phyloP scores from a whole-genome alignment of 352 stramenopile species.

The Phytophthora pseudosyringae region DNA sequence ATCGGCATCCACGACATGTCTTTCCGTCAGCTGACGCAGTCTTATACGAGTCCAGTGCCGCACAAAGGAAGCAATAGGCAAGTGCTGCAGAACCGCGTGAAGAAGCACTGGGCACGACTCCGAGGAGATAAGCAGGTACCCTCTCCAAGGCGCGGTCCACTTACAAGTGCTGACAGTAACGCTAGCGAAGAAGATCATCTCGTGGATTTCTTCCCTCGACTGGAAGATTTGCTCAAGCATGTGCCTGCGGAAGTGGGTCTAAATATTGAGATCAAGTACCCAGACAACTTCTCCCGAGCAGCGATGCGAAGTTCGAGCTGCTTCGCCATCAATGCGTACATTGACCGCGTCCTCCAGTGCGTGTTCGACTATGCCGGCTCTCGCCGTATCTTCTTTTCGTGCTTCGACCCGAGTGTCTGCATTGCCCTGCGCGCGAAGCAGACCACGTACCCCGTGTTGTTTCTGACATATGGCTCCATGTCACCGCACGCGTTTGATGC shows the following conservation, averaged over 20 bases:
- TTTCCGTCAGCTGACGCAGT: constrained; percentile 63
- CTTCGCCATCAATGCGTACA: constrained; percentile 81
- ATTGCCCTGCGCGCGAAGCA: constrained; percentile 76
- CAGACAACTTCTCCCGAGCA: constrained; percentile 50
- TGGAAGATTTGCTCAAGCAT: constrained; percentile 72
- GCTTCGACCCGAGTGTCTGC: constrained; percentile 77
- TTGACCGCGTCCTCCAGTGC: constrained; percentile 73
- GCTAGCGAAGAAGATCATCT: constrained; percentile 56
- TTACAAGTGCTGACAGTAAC: constrained; percentile 9
- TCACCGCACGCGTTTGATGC: constrained; percentile 50
- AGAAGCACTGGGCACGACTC: constrained; percentile 74
- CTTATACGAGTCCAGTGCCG: constrained; percentile 48
- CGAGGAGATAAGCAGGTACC: constrained; percentile 33
- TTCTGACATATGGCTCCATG: constrained; percentile 75
- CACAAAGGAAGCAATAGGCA: constrained; percentile 40
- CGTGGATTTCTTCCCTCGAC: constrained; percentile 71
- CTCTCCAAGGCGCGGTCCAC: constrained; percentile 11
- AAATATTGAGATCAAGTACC: constrained; percentile 90
- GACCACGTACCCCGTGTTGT: constrained; percentile 74
- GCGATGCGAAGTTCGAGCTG: constrained; percentile 50
- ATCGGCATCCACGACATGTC: constrained; percentile 78
- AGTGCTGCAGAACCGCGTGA: constrained; percentile 55
- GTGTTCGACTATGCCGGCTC: constrained; percentile 70
- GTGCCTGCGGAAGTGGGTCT: constrained; percentile 75
- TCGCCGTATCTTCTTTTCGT: constrained; percentile 83